Evolutionary conservation across 2,329 filamentous ascomycete species (phyloP), one percentile per base, ranked within the genome.

Genomic region (Xylaria sp.): DNA sequence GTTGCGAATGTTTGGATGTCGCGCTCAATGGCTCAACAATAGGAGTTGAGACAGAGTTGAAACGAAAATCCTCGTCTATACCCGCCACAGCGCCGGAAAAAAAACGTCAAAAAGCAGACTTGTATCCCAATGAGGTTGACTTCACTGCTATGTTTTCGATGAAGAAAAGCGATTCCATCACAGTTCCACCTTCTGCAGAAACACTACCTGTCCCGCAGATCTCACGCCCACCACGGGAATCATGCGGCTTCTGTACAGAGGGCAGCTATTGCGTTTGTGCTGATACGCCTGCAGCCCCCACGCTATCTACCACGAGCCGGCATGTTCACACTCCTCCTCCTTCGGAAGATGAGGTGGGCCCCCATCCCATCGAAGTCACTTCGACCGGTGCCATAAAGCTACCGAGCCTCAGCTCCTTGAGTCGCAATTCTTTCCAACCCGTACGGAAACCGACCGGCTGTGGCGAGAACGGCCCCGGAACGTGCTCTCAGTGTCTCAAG

Each of bases 251-350:
- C 75, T 94, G 90, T 74, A 84, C 87, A 63, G 89, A 92, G 61
- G 89, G 89, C 3, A 92, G 88, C 0, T 90, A 90, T 67, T 94
- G 90, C 70, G 85, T 92, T 65, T 94, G 90, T 73, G 90, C 89
- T 23, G 90, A 92, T 65, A 65, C 71, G 37, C 69, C 72, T 39
- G 68, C 70, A 1, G 70, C 76, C 11, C 75, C 78, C 47, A 72
- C 74, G 1, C 72, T 77, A 5, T 74, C 76, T 6, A 69, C 71
- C 34, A 74, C 75, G 30, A 71, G 76, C 55, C 77, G 77, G 63
- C 82, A 83, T 72, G 79, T 76, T 35, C 79, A 81, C 62, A 85
- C 83, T 2, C 83, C 83, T 9, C 83, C 83, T 5, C 80, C 82
- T 1, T 83, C 81, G 2, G 87, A 90, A 65, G 80, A 82, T 39